Percentiles rank a stretch among this genome's conserved stretches.
Conservation (phyloP, 371 early-diverging fungal species). For the Actinomortierella ambigua region DNA sequence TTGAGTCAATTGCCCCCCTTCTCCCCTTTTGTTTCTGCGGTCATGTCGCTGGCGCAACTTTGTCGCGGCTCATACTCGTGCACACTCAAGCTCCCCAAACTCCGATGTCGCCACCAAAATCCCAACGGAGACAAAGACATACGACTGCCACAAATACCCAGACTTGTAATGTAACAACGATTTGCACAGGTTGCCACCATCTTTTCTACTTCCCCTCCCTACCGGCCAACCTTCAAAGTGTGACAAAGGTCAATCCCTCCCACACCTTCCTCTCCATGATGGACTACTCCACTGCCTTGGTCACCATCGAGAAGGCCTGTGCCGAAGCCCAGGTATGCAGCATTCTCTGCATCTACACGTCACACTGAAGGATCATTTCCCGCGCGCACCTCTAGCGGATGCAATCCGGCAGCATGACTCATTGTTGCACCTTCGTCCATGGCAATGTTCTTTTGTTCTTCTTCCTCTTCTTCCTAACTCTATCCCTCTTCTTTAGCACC, state of each 20-base stretch:
- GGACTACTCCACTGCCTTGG: conserved; percentile 43
- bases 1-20: background rate
- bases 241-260: too few relatives aligned
- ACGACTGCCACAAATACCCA: too few relatives aligned
- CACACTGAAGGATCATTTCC: background rate
- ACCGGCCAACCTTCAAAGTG: too few relatives aligned
- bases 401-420: background rate
- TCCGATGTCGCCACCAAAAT: too few relatives aligned
- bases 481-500: conserved; percentile 41
- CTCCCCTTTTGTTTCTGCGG: background rate
- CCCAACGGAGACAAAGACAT: too few relatives aligned
- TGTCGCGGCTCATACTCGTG: background rate
- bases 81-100: background rate
- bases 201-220: too few relatives aligned
- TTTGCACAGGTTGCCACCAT: too few relatives aligned
- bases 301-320: conserved; percentile 70
- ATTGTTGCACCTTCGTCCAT: background rate
- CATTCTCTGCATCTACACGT: background rate
- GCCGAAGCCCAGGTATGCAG: conserved; percentile 65
- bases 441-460: conserved; percentile 1
- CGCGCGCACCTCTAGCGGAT: background rate
- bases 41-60: background rate
- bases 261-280: conserved; percentile 18
- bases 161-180: too few relatives aligned
- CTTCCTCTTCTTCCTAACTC: conserved; percentile 10